Evolutionary conservation across 2,329 filamentous ascomycete genomes (phyloP).

Genomic region (Conoideocrella luteorostrata): DNA sequence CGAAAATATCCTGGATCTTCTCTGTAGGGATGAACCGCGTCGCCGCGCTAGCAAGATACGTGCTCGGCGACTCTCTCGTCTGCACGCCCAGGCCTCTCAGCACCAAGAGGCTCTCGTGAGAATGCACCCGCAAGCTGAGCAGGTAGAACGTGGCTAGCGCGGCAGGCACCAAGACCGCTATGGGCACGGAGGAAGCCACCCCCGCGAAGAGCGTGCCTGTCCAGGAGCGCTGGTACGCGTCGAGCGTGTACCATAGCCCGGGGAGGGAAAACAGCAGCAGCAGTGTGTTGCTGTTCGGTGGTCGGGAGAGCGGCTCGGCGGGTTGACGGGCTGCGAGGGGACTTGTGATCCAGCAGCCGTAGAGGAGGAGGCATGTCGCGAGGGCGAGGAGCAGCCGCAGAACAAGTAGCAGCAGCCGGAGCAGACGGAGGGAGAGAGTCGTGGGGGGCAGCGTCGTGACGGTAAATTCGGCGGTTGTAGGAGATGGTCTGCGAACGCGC

Average conservation of each 20-base stretch:
- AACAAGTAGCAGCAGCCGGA: conserved; percentile 37
- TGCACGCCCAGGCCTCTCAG: conserved; percentile 87
- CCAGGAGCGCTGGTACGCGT: conserved; percentile 22
- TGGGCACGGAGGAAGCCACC: conserved; percentile 28
- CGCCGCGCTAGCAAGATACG: conserved; percentile 49
- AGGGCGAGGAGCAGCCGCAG: conserved; percentile 37
- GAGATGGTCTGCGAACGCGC: conserved; percentile 62
- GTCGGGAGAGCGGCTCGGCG: conserved; percentile 7
- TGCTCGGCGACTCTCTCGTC: conserved; percentile 59
- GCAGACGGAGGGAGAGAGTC: conserved; percentile 40
- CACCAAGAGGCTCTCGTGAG: conserved; percentile 79
- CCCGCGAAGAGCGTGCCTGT: conserved; percentile 24
- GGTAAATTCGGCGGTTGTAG: conserved; percentile 87
- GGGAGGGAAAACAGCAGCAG: conserved; percentile 14
- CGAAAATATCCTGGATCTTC: conserved; percentile 85
- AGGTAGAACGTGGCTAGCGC: conserved; percentile 34
- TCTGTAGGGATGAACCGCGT: conserved; percentile 76
- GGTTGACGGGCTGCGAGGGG: conserved; percentile 19
- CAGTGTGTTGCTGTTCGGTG: conserved; percentile 11
- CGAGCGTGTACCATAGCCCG: conserved; percentile 20
- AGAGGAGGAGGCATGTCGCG: conserved; percentile 40
- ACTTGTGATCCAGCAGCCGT: conserved; percentile 38
- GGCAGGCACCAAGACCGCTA: conserved; percentile 32
- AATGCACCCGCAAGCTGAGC: conserved; percentile 40
- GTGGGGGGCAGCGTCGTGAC: conserved; percentile 69